Base-by-base conservation (phyloP, 129 eudicot genomes). In the Flaveria trinervia region DNA sequence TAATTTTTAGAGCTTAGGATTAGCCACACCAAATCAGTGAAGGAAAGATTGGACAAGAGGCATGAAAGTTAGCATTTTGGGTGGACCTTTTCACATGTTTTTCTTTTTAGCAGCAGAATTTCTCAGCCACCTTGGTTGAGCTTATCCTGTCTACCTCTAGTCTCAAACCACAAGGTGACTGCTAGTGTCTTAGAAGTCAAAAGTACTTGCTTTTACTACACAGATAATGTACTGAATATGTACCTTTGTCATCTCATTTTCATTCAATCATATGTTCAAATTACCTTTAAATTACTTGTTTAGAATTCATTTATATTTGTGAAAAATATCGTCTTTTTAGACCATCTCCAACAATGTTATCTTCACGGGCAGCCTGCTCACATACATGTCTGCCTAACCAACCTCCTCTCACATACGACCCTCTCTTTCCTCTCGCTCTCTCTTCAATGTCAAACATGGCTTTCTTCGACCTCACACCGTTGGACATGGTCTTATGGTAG, bases 71-170 rank as follows among this genome's bases (percentile, higher is more conserved):
- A 65, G 50, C 12, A 72, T 51, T 18, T 80, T 65, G 39, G 61
- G 78, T 65, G 83, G 74, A 73, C 48, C 68, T 80, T 80, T 72
- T 80, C 48, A 65, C 61, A 80, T 80, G 74, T 80, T 80, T 67
- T 72, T 80, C 83, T 54, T 80, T 79, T 80, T 73, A 65, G 74
- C 28, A 51, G 83, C 83, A 80, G 11, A 23, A 18, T 80, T 72
- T 80, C 78, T 80, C 69, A 18, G 69, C 74, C 74, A 80, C 20
- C 83, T 72, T 51, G 25, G 26, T 52, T 68, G 36, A 9, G 61
- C 79, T 80, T 72, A 80, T 80, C 83, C 49, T 72, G 83, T 80
- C 83, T 61, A 26, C 78, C 73, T 70, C 72, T 17, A 36, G 41
- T 5, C 64, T 71, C 77, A 33, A 48, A 65, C 73, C 72, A 39